Percentiles rank a stretch among this genome's conserved stretches.
Evolutionary conservation across 1,284 basidiomycete species (phyloP).

Genomic region (Malassezia restricta): DNA sequence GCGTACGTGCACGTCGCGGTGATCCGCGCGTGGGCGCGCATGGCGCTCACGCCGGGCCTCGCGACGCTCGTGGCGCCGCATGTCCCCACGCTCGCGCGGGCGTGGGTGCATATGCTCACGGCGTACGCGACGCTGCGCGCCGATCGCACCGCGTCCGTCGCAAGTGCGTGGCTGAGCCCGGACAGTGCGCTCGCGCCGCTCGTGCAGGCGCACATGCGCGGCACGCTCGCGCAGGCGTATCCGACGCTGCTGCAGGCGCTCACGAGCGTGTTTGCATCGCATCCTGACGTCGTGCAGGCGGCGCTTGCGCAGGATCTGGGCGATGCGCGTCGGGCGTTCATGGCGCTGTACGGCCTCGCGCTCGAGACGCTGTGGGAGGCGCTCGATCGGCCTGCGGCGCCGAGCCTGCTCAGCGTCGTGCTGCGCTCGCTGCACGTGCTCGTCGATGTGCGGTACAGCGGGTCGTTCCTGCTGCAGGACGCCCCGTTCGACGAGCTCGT

Average conservation of each 20-base stretch:
- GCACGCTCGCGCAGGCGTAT: constrained; percentile 60
- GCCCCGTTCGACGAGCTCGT: constrained; percentile 80
- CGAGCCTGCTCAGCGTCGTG: constrained; percentile 49
- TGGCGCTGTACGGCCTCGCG: constrained; percentile 73
- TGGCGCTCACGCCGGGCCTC: constrained; percentile 65
- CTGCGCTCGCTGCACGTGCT: constrained; percentile 68
- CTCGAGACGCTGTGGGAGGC: constrained; percentile 70
- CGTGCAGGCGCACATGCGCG: constrained; percentile 76
- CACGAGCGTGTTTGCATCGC: constrained; percentile 54
- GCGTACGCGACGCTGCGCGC: constrained; percentile 77
- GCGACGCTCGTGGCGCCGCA: constrained; percentile 71
- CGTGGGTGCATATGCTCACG: constrained; percentile 77
- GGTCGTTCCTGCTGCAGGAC: constrained; percentile 62
- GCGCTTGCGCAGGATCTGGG: not conserved
- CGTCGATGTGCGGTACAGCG: constrained; percentile 65
- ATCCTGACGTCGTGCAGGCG: not conserved
- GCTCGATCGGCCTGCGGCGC: constrained; percentile 51
- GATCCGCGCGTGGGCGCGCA: constrained; percentile 86
- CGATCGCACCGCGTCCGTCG: constrained; percentile 57
- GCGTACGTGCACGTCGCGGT: constrained; percentile 90
- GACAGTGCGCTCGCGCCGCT: constrained; percentile 60
- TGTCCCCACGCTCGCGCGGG: constrained; percentile 58
- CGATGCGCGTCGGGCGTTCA: constrained; percentile 2
- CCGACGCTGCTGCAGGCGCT: constrained; percentile 74
- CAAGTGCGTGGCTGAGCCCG: constrained; percentile 48